These are phyloP conservation scores for Prunus yedoensis DNA, from an alignment of 331 rosid genomes.

Conservation along the genomic window DNA sequence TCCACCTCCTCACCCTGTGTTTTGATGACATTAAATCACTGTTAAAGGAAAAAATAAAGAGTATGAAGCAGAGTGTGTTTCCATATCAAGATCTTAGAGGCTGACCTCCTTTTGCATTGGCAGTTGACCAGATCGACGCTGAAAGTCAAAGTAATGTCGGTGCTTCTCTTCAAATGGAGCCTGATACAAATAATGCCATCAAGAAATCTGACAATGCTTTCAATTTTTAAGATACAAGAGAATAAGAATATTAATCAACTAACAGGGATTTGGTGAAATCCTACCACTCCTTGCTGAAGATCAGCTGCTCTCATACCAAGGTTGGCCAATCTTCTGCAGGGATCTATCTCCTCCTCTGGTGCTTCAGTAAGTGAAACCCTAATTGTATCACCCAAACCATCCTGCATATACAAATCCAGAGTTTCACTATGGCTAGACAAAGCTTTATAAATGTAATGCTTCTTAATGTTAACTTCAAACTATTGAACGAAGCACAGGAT, in stretches of 20 bases:
- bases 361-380: conserved; percentile 98
- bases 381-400: conserved; percentile 97
- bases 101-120: conserved; percentile 89
- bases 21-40: conserved; percentile 20
- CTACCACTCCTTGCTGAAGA: conserved; percentile 94
- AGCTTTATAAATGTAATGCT: not conserved
- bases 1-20: conserved; percentile 95
- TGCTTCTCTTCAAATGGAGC: conserved; percentile 91
- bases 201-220: conserved; percentile 18
- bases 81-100: conserved; percentile 9
- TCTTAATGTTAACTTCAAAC: not conserved
- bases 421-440: conserved; percentile 7
- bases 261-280: conserved; percentile 32
- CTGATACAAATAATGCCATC: conserved; percentile 46
- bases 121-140: conserved; percentile 92
- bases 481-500: not conserved
- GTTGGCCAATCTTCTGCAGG: conserved; percentile 86
- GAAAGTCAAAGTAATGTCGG: conserved; percentile 90
- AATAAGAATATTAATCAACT: conserved; percentile 10
- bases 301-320: conserved; percentile 86
- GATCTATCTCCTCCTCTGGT: conserved; percentile 98
- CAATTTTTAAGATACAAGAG: conserved; percentile 12
- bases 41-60: not conserved
- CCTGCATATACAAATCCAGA: conserved; percentile 45
- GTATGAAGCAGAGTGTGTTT: conserved; percentile 2